Conservation (phyloP, 2,329 filamentous ascomycete species). For the Alternaria atra region DNA sequence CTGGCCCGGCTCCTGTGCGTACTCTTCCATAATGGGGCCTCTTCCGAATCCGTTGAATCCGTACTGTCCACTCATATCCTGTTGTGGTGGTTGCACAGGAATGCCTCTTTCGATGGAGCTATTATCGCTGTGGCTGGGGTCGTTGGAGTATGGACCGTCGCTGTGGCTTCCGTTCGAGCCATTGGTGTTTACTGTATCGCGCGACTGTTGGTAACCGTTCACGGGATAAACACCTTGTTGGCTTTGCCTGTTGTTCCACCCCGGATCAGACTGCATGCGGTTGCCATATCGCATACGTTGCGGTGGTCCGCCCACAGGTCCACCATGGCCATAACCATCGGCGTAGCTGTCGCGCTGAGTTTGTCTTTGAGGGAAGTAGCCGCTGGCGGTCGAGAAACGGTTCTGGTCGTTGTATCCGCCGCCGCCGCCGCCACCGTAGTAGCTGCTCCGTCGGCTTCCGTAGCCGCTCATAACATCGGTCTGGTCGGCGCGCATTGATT, state of each 20-base stretch:
- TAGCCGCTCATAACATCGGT: constrained; percentile 45
- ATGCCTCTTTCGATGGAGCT: constrained; percentile 83
- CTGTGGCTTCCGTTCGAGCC: constrained; percentile 75
- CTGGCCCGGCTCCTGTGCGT: constrained; percentile 26
- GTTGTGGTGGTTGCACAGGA: constrained; percentile 48
- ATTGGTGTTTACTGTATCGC: constrained; percentile 85
- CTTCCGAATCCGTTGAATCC: constrained; percentile 66
- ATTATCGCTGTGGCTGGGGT: constrained; percentile 93
- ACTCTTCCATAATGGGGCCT: constrained; percentile 55
- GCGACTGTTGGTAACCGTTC: constrained; percentile 75
- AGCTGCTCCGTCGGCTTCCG: constrained; percentile 54
- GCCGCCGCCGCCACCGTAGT: constrained; percentile 48
- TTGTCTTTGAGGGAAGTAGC: constrained; percentile 50
- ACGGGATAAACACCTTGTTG: constrained; percentile 55
- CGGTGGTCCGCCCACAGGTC: constrained; percentile 45
- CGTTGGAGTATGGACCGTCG: constrained; percentile 79
- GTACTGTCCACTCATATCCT: constrained; percentile 59
- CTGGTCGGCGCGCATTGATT: constrained; percentile 63
- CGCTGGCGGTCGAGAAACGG: constrained; percentile 44
- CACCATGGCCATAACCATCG: constrained; percentile 38
- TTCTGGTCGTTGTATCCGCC: constrained; percentile 28
- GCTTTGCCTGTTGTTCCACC: constrained; percentile 46
- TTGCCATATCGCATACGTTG: constrained; percentile 50
- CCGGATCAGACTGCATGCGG: constrained; percentile 57
- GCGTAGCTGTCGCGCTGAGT: constrained; percentile 51